Evolutionary conservation across 2,329 filamentous ascomycete genomes (phyloP), one percentile per base, ranked within the genome.

Genomic region (Penicillium brevicompactum): DNA sequence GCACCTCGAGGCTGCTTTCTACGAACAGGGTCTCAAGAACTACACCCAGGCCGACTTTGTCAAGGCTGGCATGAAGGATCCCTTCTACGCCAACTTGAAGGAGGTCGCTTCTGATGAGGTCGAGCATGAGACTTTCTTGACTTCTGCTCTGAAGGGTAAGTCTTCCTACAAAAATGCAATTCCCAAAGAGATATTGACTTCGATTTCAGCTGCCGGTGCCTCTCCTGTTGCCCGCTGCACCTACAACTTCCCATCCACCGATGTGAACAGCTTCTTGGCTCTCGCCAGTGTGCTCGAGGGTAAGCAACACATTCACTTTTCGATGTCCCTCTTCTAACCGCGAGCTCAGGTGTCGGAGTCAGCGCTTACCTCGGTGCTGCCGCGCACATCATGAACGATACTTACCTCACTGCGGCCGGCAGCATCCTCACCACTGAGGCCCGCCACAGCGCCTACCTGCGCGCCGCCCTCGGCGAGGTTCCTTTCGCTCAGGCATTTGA

Each of bases 381-480:
- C 5, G 80, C 80, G 22, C 76, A 77, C 56, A 86, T 85, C 58
- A 78, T 81, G 57, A 78, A 80, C 68, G 80, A 84, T 59, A 74
- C 75, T 21, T 87, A 87, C 72, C 74, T 89, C 44, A 82, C 82
- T 0, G 81, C 80, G 4, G 86, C 86, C 1, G 86, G 82, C 24
- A 82, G 81, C 53, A 85, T 90, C 65, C 76, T 89, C 32, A 84
- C 84, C 30, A 81, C 87, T 53, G 86, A 89, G 65, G 80, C 86
- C 31, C 81, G 86, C 9, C 86, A 89, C 74, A 82, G 81, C 1
- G 76, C 87, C 4, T 87, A 86, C 74, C 75, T 88, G 60, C 83
- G 86, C 49, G 70, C 75, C 30, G 74, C 74, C 9, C 71, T 80
- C 16, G 70, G 75, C 46, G 67, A 84, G 63, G 70, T 71, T 4